phyloP scores from a whole-genome alignment of 208 protist species.

The Porcisia deanei region DNA sequence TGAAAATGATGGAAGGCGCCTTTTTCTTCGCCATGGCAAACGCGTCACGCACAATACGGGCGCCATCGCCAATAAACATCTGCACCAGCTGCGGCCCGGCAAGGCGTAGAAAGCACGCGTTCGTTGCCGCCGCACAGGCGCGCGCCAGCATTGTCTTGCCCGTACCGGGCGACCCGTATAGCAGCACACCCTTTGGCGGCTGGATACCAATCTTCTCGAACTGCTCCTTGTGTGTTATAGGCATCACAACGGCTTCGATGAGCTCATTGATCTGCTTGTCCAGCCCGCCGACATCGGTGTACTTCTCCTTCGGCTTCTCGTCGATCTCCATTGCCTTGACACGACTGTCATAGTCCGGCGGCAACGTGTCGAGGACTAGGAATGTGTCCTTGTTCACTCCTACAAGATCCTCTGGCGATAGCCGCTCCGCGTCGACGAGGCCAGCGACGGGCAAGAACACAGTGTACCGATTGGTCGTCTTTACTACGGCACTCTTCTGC shows the following conservation, averaged over 20 bases:
- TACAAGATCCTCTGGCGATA: conserved; percentile 99
- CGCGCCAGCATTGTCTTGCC: conserved; percentile 98
- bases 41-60: conserved; percentile 99
- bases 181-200: conserved; percentile 98
- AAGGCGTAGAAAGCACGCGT: conserved; percentile 99
- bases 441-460: conserved; percentile 99
- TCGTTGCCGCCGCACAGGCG: conserved; percentile 98
- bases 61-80: conserved; percentile 98
- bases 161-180: conserved; percentile 98
- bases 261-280: conserved; percentile 99
- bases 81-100: conserved; percentile 99
- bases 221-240: conserved; percentile 98
- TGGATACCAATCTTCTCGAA: conserved; percentile 99
- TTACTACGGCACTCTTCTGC: conserved; percentile 98
- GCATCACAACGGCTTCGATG: conserved; percentile 99
- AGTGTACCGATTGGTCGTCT: conserved; percentile 99
- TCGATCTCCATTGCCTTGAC: conserved; percentile 99
- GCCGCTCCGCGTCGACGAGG: conserved; percentile 96
- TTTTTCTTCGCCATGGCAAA: conserved; percentile 99
- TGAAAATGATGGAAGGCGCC: conserved; percentile 99
- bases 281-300: conserved; percentile 99
- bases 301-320: conserved; percentile 99
- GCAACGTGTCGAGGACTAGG: conserved; percentile 99
- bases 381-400: conserved; percentile 99
- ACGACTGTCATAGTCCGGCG: conserved; percentile 99